phyloP scores from a whole-genome alignment of 208 protist genomes.

The Leishmania arabica region DNA sequence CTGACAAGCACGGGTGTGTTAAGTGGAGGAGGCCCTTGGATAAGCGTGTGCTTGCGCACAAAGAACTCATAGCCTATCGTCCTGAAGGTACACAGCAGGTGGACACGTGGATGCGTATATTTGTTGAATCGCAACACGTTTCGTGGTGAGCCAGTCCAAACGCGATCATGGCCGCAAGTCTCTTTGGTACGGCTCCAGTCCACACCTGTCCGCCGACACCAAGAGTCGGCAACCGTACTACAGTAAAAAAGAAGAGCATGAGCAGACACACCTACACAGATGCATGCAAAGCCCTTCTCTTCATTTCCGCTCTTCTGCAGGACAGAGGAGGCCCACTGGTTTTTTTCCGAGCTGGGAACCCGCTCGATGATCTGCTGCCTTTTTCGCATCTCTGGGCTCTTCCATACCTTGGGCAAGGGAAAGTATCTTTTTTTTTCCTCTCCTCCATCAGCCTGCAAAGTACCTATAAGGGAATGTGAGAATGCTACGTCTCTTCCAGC shows the following conservation, averaged over 20 bases:
- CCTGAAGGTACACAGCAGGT: background rate
- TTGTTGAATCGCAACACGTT: background rate
- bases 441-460: background rate
- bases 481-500: background rate
- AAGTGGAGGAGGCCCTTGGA: background rate
- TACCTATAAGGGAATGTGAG: background rate
- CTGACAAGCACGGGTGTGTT: background rate
- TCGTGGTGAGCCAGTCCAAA: background rate
- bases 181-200: background rate
- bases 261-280: background rate
- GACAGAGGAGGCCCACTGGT: background rate
- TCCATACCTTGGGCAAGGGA: background rate
- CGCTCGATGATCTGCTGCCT: background rate
- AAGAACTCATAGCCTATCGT: background rate
- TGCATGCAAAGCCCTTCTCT: background rate
- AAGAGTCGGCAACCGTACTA: background rate
- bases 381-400: background rate
- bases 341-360: background rate
- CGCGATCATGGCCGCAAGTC: background rate
- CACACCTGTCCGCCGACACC: background rate
- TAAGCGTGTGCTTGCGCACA: background rate
- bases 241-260: background rate
- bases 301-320: background rate
- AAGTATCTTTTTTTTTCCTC: background rate
- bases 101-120: background rate